These are phyloP conservation scores for Dictyostelium capitatum DNA, from an alignment of 78 protist genomes.

Conservation along the genomic window DNA sequence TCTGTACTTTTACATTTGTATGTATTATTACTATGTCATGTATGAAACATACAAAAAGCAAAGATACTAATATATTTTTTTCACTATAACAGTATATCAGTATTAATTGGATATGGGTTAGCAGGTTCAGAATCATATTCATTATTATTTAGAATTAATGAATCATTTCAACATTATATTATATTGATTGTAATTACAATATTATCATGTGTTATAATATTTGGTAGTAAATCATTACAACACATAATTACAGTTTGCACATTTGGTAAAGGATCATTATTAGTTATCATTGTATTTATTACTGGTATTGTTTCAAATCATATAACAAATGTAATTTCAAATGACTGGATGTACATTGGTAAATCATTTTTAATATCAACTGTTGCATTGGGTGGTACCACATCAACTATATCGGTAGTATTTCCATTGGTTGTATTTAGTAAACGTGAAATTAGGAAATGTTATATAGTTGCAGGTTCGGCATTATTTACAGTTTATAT, in stretches of 20 bases:
- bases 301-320: conserved; percentile 58
- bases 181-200: conserved; percentile 29
- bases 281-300: conserved; percentile 54
- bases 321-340: conserved; percentile 3
- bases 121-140: conserved; percentile 75
- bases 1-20: conserved; percentile 79
- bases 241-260: conserved; percentile 77
- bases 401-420: conserved; percentile 37
- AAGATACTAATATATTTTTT: not conserved
- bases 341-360: conserved; percentile 57
- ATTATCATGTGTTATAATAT: conserved; percentile 37
- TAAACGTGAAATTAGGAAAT: conserved; percentile 44
- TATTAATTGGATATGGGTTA: conserved; percentile 73
- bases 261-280: conserved; percentile 63
- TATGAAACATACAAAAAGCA: too few relatives aligned
- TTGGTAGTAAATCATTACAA: conserved; percentile 36
- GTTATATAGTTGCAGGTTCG: conserved; percentile 35
- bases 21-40: too few relatives aligned
- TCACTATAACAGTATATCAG: conserved; percentile 31
- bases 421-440: conserved; percentile 42
- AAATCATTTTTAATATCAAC: conserved; percentile 60
- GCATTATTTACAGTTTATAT: conserved; percentile 42
- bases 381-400: conserved; percentile 71
- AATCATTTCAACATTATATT: conserved; percentile 6
- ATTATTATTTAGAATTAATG: not conserved